Conservation (phyloP, 495 filamentous ascomycete species). For the Podospora bellae-mahoneyi region DNA sequence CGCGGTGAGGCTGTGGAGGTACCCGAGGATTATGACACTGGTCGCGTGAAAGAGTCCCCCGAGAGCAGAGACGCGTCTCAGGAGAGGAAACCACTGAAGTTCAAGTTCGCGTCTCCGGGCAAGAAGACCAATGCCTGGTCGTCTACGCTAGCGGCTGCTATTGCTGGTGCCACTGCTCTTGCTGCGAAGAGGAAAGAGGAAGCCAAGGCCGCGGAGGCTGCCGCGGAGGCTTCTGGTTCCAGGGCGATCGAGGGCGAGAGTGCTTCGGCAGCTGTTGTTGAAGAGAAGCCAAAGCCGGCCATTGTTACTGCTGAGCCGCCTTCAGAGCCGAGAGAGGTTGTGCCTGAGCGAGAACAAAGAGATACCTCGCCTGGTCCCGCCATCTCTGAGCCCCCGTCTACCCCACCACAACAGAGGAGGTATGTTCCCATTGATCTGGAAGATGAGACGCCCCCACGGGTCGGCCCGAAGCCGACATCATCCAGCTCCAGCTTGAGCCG, state of each 20-base stretch:
- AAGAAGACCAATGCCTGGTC: slow-evolving; percentile 41
- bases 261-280: slow-evolving; percentile 7
- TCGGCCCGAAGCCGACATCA: slow-evolving; percentile 36
- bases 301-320: not conserved
- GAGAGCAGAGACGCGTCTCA: slow-evolving; percentile 43
- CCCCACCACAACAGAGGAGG: slow-evolving; percentile 5
- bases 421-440: slow-evolving; percentile 18
- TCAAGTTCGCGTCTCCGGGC: slow-evolving; percentile 26
- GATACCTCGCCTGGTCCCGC: not conserved
- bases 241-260: not conserved
- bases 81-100: slow-evolving; percentile 24
- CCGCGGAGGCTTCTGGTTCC: not conserved
- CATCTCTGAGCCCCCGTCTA: not conserved
- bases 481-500: slow-evolving; percentile 30
- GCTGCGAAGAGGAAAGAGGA: slow-evolving; percentile 25
- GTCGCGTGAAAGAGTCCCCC: slow-evolving; percentile 55
- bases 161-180: slow-evolving; percentile 33
- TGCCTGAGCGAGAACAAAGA: not conserved
- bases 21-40: slow-evolving; percentile 44
- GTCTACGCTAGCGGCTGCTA: slow-evolving; percentile 36
- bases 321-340: not conserved
- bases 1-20: slow-evolving; percentile 29
- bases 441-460: slow-evolving; percentile 26
- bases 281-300: slow-evolving; percentile 5
- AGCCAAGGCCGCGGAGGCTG: slow-evolving; percentile 18